Conservation (phyloP, 805 yeast genomes). For the Wickerhamomyces xylosicus region DNA sequence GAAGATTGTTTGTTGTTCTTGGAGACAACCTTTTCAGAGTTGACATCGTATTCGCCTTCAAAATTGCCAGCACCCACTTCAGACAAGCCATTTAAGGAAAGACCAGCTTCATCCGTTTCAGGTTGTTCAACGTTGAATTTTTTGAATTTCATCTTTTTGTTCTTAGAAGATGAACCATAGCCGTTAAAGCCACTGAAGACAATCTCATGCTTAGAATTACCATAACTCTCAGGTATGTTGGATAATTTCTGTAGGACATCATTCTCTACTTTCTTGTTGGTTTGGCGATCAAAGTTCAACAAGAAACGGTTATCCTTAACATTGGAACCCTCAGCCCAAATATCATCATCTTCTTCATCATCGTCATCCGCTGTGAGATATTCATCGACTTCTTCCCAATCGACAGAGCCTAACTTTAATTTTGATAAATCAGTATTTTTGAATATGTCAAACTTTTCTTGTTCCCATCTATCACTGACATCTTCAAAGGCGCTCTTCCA, state of each 20-base stretch:
- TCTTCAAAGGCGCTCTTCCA: conserved; percentile 77
- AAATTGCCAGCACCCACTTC: conserved; percentile 6
- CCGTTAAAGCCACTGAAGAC: conserved; percentile 11
- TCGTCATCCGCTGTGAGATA: conserved; percentile 14
- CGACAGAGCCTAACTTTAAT: conserved; percentile 41
- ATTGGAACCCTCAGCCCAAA: neutral
- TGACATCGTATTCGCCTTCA: conserved; percentile 16
- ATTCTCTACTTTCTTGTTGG: conserved; percentile 14
- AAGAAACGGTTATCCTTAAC: conserved; percentile 13
- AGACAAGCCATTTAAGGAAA: neutral
- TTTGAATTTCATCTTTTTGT: conserved; percentile 14
- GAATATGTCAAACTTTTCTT: conserved; percentile 59
- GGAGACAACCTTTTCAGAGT: conserved; percentile 16
- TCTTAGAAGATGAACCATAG: conserved; percentile 9
- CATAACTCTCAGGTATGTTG: conserved; percentile 12
- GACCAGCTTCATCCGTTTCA: conserved; percentile 5
- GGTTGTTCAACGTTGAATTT: conserved; percentile 6
- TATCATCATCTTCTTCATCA: conserved; percentile 2
- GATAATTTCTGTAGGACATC: conserved; percentile 11
- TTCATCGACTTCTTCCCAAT: conserved; percentile 58
- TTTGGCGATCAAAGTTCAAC: conserved; percentile 10
- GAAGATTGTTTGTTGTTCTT: conserved; percentile 2
- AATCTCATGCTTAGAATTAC: conserved; percentile 11
- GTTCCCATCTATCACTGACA: conserved; percentile 61
- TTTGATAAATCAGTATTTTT: conserved; percentile 63